Percentiles rank a stretch among this genome's conserved stretches.
These are phyloP conservation scores for Chlorella sp. DNA, from an alignment of 139 green algal species.

Conservation along the genomic window DNA sequence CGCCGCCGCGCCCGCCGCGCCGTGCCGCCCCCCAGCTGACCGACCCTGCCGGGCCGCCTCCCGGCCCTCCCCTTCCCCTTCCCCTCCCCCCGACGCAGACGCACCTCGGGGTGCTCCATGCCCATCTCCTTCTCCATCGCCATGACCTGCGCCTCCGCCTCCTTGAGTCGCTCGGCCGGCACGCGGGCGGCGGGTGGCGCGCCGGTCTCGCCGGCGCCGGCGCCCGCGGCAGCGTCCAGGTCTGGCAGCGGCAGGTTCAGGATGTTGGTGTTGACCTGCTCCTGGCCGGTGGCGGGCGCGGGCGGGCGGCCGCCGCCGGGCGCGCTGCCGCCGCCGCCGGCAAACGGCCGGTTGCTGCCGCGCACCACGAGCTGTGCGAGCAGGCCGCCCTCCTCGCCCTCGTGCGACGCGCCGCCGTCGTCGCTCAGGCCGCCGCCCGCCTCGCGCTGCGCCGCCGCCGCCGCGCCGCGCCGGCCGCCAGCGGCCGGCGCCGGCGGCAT, in stretches of 20 bases:
- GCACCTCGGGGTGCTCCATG: constrained; percentile 36
- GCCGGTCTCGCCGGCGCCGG: not conserved
- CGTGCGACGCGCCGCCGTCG: no score
- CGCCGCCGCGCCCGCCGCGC: no score
- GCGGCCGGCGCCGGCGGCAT: constrained; percentile 13
- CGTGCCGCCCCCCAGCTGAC: no score
- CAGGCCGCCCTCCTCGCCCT: no score
- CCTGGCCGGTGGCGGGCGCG: constrained; percentile 1
- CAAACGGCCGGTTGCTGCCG: constrained; percentile 22
- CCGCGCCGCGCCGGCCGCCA: not conserved
- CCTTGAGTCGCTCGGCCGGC: constrained; percentile 10
- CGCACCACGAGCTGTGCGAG: not conserved
- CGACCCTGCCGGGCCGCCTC: no score
- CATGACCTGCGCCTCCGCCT: constrained; percentile 32
- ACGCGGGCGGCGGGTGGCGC: not conserved
- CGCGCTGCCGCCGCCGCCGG: not conserved
- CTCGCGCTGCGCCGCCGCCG: not conserved
- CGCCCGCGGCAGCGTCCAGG: constrained; percentile 9
- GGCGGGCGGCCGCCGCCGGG: not conserved
- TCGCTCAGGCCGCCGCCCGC: no score
- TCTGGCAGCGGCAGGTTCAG: constrained; percentile 48
- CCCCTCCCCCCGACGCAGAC: no score
- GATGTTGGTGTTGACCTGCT: constrained; percentile 53
- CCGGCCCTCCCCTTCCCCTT: no score
- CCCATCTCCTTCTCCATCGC: constrained; percentile 35